A percentile compares a stretch with the other conserved stretches of the same genome.
Evolutionary conservation across 345 rosid genomes (phyloP).

Genomic region (Euphorbia peplus): DNA sequence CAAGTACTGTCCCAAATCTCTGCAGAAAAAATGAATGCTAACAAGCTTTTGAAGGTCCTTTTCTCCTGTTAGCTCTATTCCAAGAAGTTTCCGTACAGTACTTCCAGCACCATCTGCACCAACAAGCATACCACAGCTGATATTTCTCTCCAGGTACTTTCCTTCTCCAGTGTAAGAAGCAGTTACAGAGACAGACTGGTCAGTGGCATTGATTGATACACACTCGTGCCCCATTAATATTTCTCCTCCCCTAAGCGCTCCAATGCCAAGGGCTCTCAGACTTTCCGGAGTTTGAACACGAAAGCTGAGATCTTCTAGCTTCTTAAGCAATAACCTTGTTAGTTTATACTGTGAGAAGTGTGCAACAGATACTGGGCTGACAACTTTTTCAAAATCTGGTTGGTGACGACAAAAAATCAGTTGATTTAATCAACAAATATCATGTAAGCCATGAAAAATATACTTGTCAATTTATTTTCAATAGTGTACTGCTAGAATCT

Average conservation of each 20-base stretch:
- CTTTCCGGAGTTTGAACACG: slow-evolving; percentile 32
- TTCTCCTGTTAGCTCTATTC: slow-evolving; percentile 68
- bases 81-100: slow-evolving; percentile 56
- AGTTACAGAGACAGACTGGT: slow-evolving; percentile 50
- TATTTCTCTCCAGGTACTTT: slow-evolving; percentile 40
- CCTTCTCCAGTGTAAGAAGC: slow-evolving; percentile 54
- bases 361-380: slow-evolving; percentile 86
- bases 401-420: slow-evolving; percentile 21
- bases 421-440: background rate
- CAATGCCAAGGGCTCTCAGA: slow-evolving; percentile 26
- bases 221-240: slow-evolving; percentile 83
- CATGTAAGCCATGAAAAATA: background rate
- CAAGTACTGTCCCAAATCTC: slow-evolving; percentile 66
- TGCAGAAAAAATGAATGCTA: slow-evolving; percentile 85
- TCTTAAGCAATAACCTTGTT: slow-evolving; percentile 59
- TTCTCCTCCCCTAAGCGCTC: slow-evolving; percentile 36
- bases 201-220: slow-evolving; percentile 50
- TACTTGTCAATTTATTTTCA: background rate
- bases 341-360: slow-evolving; percentile 91
- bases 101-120: slow-evolving; percentile 95
- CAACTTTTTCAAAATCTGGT: slow-evolving; percentile 72
- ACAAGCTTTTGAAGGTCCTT: slow-evolving; percentile 82
- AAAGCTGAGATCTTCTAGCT: slow-evolving; percentile 55
- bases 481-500: background rate
- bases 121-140: slow-evolving; percentile 61